phyloP scores from a whole-genome alignment of 129 eudicot genomes.

The Escallonia herrerae region DNA sequence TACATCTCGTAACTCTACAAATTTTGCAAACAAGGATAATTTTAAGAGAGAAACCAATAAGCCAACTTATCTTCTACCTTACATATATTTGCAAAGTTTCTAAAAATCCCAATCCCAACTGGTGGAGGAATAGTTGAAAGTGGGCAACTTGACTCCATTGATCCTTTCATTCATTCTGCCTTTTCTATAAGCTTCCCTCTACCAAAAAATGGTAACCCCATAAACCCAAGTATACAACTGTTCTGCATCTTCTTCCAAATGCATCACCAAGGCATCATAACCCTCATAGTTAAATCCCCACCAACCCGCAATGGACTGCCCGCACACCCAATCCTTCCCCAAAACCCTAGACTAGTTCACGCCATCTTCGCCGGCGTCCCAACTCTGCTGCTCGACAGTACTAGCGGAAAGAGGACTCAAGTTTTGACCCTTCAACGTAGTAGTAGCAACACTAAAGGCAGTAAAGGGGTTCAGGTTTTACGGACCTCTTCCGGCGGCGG shows the following conservation, averaged over 20 bases:
- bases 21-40: too few species aligned
- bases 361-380: conserved; percentile 2
- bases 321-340: conserved; percentile 17
- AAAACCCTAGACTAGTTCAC: conserved; percentile 38
- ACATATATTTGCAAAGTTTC: too few species aligned
- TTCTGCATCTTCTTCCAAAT: conserved; percentile 20
- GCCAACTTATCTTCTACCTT: too few species aligned
- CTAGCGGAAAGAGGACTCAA: too few species aligned
- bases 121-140: too few species aligned
- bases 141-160: too few species aligned
- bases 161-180: too few species aligned
- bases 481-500: neutral
- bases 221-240: neutral
- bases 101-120: too few species aligned
- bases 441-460: neutral
- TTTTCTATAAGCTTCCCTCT: too few species aligned
- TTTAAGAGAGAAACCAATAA: too few species aligned
- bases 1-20: too few species aligned
- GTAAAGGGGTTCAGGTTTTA: neutral
- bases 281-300: conserved; percentile 32
- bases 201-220: neutral
- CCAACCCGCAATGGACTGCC: conserved; percentile 32
- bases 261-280: conserved; percentile 39
- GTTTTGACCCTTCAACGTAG: too few species aligned
- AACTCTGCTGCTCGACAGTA: neutral